Percentiles rank a stretch among this genome's conserved stretches.
Conservation (phyloP, 768 basidiomycete genomes). For the Pleurotus tuoliensis region DNA sequence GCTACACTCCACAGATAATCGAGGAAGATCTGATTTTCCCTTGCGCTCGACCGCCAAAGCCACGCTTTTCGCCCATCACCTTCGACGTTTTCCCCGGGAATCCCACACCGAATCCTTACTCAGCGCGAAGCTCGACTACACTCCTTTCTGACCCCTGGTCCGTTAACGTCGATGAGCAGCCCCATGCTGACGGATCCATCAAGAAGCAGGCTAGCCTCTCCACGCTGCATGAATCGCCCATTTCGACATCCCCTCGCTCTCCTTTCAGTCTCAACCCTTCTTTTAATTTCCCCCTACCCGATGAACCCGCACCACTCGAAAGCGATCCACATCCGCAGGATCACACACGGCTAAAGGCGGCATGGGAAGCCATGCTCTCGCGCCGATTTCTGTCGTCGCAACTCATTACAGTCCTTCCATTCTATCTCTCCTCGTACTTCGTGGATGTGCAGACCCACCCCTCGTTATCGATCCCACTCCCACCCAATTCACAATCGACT, state of each 20-base stretch:
- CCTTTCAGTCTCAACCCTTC: slow-evolving; percentile 13
- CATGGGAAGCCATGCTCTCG: slow-evolving; percentile 68
- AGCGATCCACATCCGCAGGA: slow-evolving; percentile 45
- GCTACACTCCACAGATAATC: slow-evolving; percentile 45
- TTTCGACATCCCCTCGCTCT: slow-evolving; percentile 11
- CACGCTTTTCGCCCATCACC: slow-evolving; percentile 13
- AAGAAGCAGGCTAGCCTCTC: slow-evolving; percentile 19
- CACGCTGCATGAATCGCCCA: slow-evolving; percentile 19
- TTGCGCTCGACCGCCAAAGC: slow-evolving; percentile 26
- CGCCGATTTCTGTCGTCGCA: slow-evolving; percentile 52
- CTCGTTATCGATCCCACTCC: slow-evolving; percentile 49
- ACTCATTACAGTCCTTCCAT: slow-evolving; percentile 57
- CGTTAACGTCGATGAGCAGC: slow-evolving; percentile 11
- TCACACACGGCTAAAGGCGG: slow-evolving; percentile 54
- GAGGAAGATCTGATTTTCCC: slow-evolving; percentile 77
- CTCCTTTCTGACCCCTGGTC: slow-evolving; percentile 18
- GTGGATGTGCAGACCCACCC: slow-evolving; percentile 46
- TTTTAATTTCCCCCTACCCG: slow-evolving; percentile 1
- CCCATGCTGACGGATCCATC: slow-evolving; percentile 14
- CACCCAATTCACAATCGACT: slow-evolving; percentile 40
- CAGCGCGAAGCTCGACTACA: slow-evolving; percentile 20
- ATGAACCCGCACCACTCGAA: slow-evolving; percentile 11
- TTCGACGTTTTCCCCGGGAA: slow-evolving; percentile 8
- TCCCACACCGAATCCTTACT: slow-evolving; percentile 9
- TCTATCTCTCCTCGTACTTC: slow-evolving; percentile 59